phyloP scores from a whole-genome alignment of 1,284 basidiomycete genomes.

The Ganoderma lucidum region DNA sequence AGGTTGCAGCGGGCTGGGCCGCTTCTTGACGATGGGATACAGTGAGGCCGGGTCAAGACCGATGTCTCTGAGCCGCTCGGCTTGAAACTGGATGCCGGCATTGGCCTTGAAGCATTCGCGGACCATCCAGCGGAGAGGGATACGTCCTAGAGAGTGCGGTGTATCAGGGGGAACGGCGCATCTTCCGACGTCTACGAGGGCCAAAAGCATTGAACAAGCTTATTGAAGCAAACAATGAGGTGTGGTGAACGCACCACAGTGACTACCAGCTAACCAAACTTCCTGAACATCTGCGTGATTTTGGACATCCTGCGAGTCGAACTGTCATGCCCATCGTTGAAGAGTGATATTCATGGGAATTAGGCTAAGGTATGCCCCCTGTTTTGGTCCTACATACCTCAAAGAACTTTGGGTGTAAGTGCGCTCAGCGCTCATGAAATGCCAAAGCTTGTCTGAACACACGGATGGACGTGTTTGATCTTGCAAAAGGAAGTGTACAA shows the following conservation, averaged over 20 bases:
- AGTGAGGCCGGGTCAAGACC: conserved; percentile 56
- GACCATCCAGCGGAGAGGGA: conserved; percentile 73
- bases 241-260: conserved; percentile 50
- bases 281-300: conserved; percentile 51
- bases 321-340: too few species aligned
- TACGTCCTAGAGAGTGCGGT: conserved; percentile 61
- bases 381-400: conserved; percentile 22
- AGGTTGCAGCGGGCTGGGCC: conserved; percentile 10
- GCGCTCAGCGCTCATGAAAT: conserved; percentile 71
- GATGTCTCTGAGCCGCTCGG: conserved; percentile 51
- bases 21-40: conserved; percentile 32
- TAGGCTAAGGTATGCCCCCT: too few species aligned
- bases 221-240: neutral
- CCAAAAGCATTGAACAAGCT: too few species aligned
- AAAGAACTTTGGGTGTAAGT: conserved; percentile 63
- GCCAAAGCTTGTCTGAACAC: conserved; percentile 74
- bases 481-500: conserved; percentile 60
- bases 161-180: conserved; percentile 61
- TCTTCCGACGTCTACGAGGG: conserved; percentile 57
- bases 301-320: conserved; percentile 43
- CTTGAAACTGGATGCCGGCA: conserved; percentile 48
- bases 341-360: too few species aligned
- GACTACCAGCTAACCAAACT: conserved; percentile 61
- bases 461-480: conserved; percentile 62
- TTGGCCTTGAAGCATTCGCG: conserved; percentile 58